Conservation (phyloP, 139 green algal species). For the Pleodorina starrii region DNA sequence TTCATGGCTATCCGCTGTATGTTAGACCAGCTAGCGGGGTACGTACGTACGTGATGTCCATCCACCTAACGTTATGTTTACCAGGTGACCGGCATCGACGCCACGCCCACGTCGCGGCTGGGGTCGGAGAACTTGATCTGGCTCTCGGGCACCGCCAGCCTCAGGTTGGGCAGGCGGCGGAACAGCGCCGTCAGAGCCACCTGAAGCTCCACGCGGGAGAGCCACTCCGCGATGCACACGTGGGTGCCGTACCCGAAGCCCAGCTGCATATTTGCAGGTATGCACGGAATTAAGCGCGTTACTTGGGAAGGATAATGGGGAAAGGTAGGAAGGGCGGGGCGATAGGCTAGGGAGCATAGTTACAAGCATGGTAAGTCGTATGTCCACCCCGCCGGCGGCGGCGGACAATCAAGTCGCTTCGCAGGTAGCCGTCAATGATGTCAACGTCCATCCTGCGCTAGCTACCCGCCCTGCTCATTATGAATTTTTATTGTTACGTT, state of each 20-base stretch:
- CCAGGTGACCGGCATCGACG: conserved; percentile 54
- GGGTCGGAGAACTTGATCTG: conserved; percentile 53
- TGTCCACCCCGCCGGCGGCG: too few species aligned
- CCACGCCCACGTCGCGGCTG: conserved; percentile 55
- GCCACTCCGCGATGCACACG: conserved; percentile 53
- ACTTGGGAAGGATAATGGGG: background rate
- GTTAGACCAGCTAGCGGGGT: background rate
- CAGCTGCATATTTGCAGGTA: background rate
- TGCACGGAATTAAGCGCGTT: background rate
- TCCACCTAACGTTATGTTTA: too few species aligned
- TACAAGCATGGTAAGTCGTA: background rate
- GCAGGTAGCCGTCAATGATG: too few species aligned
- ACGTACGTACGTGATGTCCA: too few species aligned
- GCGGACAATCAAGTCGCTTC: too few species aligned
- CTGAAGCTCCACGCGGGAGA: conserved; percentile 58
- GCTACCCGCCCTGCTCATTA: background rate
- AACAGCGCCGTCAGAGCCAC: conserved; percentile 1
- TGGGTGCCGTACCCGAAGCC: conserved; percentile 55
- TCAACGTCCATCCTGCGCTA: background rate
- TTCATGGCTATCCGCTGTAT: background rate
- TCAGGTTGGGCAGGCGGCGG: conserved; percentile 30
- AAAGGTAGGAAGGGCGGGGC: background rate
- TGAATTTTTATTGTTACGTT: background rate
- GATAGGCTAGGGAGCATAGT: background rate
- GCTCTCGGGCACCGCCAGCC: conserved; percentile 48